Evolutionary conservation across 768 basidiomycete species (phyloP), one percentile per base, ranked within the genome.

Genomic region (Mycena indigotica): DNA sequence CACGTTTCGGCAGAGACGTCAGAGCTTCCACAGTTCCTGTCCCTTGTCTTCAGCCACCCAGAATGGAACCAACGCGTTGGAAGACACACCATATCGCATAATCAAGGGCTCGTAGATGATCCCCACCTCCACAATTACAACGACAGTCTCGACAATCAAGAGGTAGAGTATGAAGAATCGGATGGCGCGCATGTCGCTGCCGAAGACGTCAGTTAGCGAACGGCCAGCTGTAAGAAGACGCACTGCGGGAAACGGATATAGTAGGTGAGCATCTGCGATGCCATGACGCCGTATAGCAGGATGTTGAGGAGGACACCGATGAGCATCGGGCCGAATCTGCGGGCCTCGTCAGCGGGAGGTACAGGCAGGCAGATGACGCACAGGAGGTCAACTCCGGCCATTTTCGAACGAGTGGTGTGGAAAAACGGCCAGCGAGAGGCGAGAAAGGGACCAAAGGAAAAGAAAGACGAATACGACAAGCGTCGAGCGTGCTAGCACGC

Each of bases 311-410:
- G 3, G 24, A 54, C 60, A 6, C 60, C 60, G 56, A 51, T 4
- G 21, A 16, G 35, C 19, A 24, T 16, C 1, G 17, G 15, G 44
- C 30, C 19, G 23, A 21, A 49, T 8, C 15, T 57, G 19, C 12
- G 16, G 29, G 23, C 12, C 25, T 23, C 4, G 28, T 8, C 15
- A 28, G 28, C 28, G 2, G 12, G n/a, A 32, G 8, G 29, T 41
- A 21, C 10, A 17, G 29, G 5, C 16, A 17, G 3, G 3, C 6
- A 39, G 16, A 21, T 29, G 5, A 46, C 55, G 29, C 39, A 61
- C 60, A 61, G 48, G 60, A 57, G 60, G 19, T 61, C 56, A 50
- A 55, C 56, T 61, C 55, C 56, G 39, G 60, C 48, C 60, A 61
- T 61, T 35, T 35, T 35, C 13, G 41, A 44, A 19, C 41, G 41